These are phyloP conservation scores for Rhodotorula glutinis DNA, from an alignment of 1,284 basidiomycete genomes.

Conservation along the genomic window DNA sequence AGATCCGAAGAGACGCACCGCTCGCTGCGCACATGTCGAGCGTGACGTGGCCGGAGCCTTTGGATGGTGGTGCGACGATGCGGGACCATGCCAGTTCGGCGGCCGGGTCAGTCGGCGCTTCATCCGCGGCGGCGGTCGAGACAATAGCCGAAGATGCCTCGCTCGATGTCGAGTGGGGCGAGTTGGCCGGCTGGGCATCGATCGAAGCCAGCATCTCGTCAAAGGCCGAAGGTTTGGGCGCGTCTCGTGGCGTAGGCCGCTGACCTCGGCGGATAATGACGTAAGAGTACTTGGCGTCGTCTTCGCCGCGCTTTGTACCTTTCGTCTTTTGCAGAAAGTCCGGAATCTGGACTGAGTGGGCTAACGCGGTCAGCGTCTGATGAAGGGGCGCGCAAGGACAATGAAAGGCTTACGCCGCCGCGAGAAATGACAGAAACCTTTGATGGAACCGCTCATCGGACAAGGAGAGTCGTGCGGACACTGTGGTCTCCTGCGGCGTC, in stretches of 20 bases:
- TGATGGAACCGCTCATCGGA: conserved; percentile 58
- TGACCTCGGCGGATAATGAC: conserved; percentile 78
- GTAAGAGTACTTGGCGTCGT: conserved; percentile 85
- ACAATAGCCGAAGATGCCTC: background rate
- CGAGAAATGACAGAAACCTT: conserved; percentile 70
- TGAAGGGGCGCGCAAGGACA: too few relatives aligned
- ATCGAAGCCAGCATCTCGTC: conserved; percentile 2
- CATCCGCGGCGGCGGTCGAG: background rate
- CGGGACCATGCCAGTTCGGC: conserved; percentile 66
- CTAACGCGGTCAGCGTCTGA: too few relatives aligned
- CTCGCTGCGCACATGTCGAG: conserved; percentile 81
- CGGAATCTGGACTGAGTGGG: conserved; percentile 79
- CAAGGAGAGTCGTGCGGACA: conserved; percentile 90
- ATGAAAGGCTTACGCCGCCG: conserved; percentile 56
- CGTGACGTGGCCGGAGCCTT: conserved; percentile 87
- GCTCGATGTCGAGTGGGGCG: background rate
- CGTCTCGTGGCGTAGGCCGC: conserved; percentile 53
- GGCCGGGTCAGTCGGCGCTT: conserved; percentile 5
- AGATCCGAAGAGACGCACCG: conserved; percentile 56
- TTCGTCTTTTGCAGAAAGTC: conserved; percentile 81
- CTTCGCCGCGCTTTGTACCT: conserved; percentile 75
- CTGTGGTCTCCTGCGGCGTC: conserved; percentile 50
- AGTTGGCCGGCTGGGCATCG: background rate
- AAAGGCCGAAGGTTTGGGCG: background rate
- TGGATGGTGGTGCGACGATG: conserved; percentile 82